These are phyloP conservation scores for Comarum palustre DNA, from an alignment of 306 rosid species.

Conservation along the genomic window DNA sequence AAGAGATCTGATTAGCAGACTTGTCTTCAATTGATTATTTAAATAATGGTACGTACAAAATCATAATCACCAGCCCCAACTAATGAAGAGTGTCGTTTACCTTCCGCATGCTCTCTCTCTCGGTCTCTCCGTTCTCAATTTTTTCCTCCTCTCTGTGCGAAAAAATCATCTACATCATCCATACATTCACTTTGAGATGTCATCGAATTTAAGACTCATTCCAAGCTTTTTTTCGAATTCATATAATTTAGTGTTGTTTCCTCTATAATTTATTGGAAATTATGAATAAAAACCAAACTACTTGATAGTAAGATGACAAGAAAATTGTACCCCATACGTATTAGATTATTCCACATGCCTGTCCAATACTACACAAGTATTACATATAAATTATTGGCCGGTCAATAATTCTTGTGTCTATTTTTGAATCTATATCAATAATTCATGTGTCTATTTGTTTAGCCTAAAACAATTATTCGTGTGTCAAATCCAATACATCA, in stretches of 20 bases:
- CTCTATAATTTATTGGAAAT: background rate
- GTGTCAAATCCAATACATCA: no score
- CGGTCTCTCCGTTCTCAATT: background rate
- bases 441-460: no score
- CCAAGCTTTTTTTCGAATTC: background rate
- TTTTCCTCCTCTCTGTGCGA: background rate
- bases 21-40: conserved; percentile 14
- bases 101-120: background rate
- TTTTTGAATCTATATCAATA: no score
- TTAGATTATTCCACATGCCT: no score
- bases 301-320: no score
- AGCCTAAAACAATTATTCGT: no score
- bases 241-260: background rate
- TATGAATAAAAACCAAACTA: background rate
- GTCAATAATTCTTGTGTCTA: no score
- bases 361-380: no score
- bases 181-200: background rate
- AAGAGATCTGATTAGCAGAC: conserved; percentile 3
- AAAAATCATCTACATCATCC: background rate
- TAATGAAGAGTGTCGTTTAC: background rate
- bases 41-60: conserved; percentile 23
- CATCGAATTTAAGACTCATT: background rate
- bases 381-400: no score
- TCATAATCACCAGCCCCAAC: conserved; percentile 21
- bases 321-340: no score